A percentile compares a stretch with the other conserved stretches of the same genome.
phyloP scores from a whole-genome alignment of 208 protist species.

The Leishmania mexicana region DNA sequence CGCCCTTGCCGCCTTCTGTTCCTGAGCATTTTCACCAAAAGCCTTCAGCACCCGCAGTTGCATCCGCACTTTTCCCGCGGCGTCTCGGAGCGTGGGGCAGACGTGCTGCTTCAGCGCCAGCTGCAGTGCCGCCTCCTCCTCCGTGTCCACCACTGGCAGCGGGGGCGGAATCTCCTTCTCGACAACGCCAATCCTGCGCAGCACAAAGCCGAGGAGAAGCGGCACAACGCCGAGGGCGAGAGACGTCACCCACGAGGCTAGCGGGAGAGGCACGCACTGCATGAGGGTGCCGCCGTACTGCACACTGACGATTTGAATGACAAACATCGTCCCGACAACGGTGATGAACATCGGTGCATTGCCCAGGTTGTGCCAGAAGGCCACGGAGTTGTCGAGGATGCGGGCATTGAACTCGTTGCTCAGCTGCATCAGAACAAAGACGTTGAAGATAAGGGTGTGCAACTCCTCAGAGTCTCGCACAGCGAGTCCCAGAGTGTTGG shows the following conservation, averaged over 20 bases:
- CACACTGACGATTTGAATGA: slow-evolving; percentile 69
- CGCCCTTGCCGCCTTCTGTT: slow-evolving; percentile 5
- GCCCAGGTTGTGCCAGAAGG: slow-evolving; percentile 58
- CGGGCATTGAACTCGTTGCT: slow-evolving; percentile 92
- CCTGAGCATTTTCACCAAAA: slow-evolving; percentile 16
- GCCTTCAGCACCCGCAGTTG: slow-evolving; percentile 42
- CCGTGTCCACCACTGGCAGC: slow-evolving; percentile 26
- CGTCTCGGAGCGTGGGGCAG: slow-evolving; percentile 33
- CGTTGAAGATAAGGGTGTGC: slow-evolving; percentile 83
- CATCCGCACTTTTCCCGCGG: slow-evolving; percentile 30
- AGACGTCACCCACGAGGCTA: slow-evolving; percentile 63
- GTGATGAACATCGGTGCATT: slow-evolving; percentile 57
- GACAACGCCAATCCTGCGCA: slow-evolving; percentile 29
- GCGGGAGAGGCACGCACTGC: slow-evolving; percentile 72
- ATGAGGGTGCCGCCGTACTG: slow-evolving; percentile 83
- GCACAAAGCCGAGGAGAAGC: slow-evolving; percentile 50
- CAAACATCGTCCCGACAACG: slow-evolving; percentile 67
- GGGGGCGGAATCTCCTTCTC: slow-evolving; percentile 27
- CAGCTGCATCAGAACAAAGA: slow-evolving; percentile 89
- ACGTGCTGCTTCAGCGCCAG: slow-evolving; percentile 16
- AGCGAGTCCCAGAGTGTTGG: slow-evolving; percentile 8
- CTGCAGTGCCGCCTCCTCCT: slow-evolving; percentile 21
- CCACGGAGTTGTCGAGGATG: slow-evolving; percentile 48
- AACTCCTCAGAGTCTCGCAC: slow-evolving; percentile 31
- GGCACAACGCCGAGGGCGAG: slow-evolving; percentile 45